These are phyloP conservation scores for Sarcomyxa edulis DNA, from an alignment of 768 basidiomycete genomes.

Conservation along the genomic window DNA sequence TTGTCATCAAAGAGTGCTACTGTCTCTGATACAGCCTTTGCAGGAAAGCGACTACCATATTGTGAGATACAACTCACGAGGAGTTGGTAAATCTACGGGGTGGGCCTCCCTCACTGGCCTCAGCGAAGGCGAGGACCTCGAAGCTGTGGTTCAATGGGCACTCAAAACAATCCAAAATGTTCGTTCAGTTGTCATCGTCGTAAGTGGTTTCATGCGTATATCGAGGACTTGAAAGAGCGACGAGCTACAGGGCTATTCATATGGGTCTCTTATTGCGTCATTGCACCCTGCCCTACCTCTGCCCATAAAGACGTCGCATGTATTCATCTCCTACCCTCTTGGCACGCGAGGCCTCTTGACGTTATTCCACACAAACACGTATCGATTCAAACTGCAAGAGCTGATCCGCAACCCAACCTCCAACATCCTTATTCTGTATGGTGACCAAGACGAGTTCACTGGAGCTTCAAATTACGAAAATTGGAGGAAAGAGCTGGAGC, in stretches of 20 bases:
- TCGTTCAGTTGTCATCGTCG: conserved; percentile 52
- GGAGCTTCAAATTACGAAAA: conserved; percentile 41
- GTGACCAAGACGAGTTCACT: conserved; percentile 72
- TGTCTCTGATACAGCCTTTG: conserved; percentile 34
- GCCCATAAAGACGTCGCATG: conserved; percentile 52
- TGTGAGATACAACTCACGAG: conserved; percentile 72
- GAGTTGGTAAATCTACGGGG: conserved; percentile 70
- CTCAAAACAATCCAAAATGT: conserved; percentile 36
- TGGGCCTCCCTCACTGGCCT: conserved; percentile 70
- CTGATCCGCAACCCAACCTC: conserved; percentile 41
- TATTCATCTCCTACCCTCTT: conserved; percentile 75
- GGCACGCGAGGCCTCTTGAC: conserved; percentile 65
- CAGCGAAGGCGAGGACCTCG: conserved; percentile 65
- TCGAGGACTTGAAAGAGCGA: conserved; percentile 3
- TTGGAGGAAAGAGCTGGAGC: conserved; percentile 45
- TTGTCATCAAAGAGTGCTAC: conserved; percentile 34
- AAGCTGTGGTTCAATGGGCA: conserved; percentile 55
- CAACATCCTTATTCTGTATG: conserved; percentile 60
- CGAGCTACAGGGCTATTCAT: conserved; percentile 68
- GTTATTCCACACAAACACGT: conserved; percentile 54
- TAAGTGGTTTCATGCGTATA: conserved; percentile 25
- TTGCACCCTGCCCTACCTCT: conserved; percentile 50
- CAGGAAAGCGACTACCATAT: conserved; percentile 47
- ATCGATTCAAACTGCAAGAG: conserved; percentile 43
- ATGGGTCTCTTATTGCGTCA: conserved; percentile 72